A percentile compares a stretch with the other conserved stretches of the same genome.
Conservation (phyloP, 2,329 filamentous ascomycete species). For the Ophiostoma ulmi region DNA sequence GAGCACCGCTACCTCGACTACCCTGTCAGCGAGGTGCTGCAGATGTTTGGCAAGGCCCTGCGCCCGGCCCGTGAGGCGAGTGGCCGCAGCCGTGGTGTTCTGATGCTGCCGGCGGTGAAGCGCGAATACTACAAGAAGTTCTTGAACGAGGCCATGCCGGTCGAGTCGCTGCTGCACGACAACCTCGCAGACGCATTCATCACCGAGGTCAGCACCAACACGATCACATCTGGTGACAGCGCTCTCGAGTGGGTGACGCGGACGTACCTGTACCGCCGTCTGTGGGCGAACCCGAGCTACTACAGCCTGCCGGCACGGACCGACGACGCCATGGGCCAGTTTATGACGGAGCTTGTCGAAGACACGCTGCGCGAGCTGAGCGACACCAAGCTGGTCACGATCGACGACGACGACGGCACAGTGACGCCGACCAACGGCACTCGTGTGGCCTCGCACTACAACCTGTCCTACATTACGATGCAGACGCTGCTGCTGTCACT, state of each 20-base stretch:
- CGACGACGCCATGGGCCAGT: constrained; percentile 87
- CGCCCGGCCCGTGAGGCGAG: constrained; percentile 72
- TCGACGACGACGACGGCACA: constrained; percentile 88
- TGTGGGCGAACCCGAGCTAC: constrained; percentile 93
- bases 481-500: constrained; percentile 94
- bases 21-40: constrained; percentile 83
- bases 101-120: constrained; percentile 93
- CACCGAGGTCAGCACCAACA: constrained; percentile 92
- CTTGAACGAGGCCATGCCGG: constrained; percentile 87
- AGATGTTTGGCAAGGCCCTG: constrained; percentile 96
- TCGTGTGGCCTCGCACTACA: constrained; percentile 99
- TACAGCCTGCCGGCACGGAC: constrained; percentile 85
- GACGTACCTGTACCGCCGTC: constrained; percentile 93
- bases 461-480: constrained; percentile 99
- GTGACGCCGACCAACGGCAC: constrained; percentile 88
- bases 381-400: constrained; percentile 91
- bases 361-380: constrained; percentile 82
- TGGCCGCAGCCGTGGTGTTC: constrained; percentile 79
- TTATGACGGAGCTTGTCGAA: constrained; percentile 91
- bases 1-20: constrained; percentile 98
- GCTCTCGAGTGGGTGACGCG: constrained; percentile 98
- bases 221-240: constrained; percentile 91
- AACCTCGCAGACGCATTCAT: constrained; percentile 96
- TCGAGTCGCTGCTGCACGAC: constrained; percentile 88
- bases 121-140: constrained; percentile 99